Evolutionary conservation across 306 rosid genomes (phyloP).

Genomic region (Cyclanthera cordifolia): DNA sequence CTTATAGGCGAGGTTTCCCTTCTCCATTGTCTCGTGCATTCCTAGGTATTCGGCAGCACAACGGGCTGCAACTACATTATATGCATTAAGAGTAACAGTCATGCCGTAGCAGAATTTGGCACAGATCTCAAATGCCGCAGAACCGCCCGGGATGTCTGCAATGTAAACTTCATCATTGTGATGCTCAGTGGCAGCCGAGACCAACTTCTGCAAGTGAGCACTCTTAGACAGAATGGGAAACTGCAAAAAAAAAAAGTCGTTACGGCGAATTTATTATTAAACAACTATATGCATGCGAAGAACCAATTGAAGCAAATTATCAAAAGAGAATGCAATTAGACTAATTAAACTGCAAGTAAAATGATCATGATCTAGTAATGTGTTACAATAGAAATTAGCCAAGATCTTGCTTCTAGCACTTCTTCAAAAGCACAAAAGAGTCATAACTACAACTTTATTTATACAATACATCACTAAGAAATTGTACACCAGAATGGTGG

Average conservation of each 20-base stretch:
- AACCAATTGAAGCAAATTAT: neutral
- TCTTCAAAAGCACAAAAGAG: neutral
- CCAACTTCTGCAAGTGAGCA: slow-evolving; percentile 60
- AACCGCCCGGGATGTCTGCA: slow-evolving; percentile 80
- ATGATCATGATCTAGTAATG: neutral
- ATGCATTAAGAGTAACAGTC: slow-evolving; percentile 87
- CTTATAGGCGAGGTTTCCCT: slow-evolving; percentile 91
- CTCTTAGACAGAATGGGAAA: slow-evolving; percentile 96
- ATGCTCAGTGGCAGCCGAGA: slow-evolving; percentile 42
- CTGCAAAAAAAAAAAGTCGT: slow-evolving; percentile 30
- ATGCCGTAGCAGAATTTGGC: slow-evolving; percentile 93
- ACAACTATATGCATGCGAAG: neutral
- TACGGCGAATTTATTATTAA: slow-evolving; percentile 17
- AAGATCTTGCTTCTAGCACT: neutral
- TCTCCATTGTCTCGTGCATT: slow-evolving; percentile 77
- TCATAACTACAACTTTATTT: neutral
- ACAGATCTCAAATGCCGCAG: slow-evolving; percentile 79
- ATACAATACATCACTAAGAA: neutral
- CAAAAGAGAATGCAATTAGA: neutral
- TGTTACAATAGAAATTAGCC: neutral
- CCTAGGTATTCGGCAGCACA: slow-evolving; percentile 91
- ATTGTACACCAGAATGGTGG: neutral
- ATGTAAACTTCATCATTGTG: slow-evolving; percentile 48
- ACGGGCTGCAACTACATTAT: slow-evolving; percentile 61
- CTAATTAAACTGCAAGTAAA: neutral